These are phyloP conservation scores for Leishmania tropica DNA, from an alignment of 208 protist species.

Conservation along the genomic window DNA sequence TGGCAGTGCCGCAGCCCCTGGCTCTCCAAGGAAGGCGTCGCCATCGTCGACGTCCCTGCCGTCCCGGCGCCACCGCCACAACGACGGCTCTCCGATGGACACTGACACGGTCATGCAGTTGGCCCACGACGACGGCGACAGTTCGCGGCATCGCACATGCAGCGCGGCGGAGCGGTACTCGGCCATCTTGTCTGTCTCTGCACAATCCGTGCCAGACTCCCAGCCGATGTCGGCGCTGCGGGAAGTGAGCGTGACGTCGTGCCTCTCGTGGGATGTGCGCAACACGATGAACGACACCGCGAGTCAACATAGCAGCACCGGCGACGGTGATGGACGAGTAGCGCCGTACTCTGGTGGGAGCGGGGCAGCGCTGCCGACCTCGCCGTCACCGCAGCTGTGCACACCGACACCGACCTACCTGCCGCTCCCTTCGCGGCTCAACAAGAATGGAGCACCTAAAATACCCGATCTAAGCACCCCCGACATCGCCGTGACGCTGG, in stretches of 20 bases:
- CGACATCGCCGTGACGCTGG: neutral
- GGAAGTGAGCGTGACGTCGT: neutral
- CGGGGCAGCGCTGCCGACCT: neutral
- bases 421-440: neutral
- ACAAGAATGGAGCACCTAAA: neutral
- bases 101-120: neutral
- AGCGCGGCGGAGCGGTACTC: neutral
- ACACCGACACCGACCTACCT: too few species aligned
- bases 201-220: neutral
- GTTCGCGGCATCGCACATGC: neutral
- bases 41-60: neutral
- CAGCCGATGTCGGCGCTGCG: slow-evolving; percentile 2
- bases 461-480: neutral
- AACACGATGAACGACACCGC: neutral
- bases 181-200: neutral
- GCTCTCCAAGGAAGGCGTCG: neutral
- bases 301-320: neutral
- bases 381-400: neutral
- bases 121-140: neutral
- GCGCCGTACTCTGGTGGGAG: neutral
- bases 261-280: neutral
- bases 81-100: neutral
- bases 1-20: neutral
- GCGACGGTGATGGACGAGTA: neutral
- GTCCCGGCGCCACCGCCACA: neutral